Percentiles rank a stretch among this genome's conserved stretches.
These are phyloP conservation scores for Mucor velutinosus DNA, from an alignment of 371 early-diverging fungal species.

Conservation along the genomic window DNA sequence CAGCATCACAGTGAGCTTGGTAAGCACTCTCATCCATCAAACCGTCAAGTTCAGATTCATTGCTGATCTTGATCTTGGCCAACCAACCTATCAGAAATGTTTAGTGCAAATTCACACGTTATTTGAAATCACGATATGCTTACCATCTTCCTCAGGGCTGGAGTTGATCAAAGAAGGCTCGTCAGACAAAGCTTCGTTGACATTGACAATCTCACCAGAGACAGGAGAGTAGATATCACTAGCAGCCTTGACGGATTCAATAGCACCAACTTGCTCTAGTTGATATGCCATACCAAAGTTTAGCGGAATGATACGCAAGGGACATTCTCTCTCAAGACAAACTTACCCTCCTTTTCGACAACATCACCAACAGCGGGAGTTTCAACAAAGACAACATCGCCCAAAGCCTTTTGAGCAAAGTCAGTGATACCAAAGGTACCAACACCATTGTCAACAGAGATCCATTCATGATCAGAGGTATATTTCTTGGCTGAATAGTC, in stretches of 20 bases:
- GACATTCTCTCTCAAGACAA: neutral
- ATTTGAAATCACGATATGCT: slow-evolving; percentile 4
- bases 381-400: slow-evolving; percentile 96
- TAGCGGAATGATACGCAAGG: neutral
- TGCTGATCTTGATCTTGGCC: slow-evolving; percentile 84
- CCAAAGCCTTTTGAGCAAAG: slow-evolving; percentile 89
- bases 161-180: slow-evolving; percentile 82
- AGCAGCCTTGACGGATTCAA: slow-evolving; percentile 97
- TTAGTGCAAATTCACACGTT: slow-evolving; percentile 7
- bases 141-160: slow-evolving; percentile 78
- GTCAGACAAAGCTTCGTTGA: slow-evolving; percentile 66
- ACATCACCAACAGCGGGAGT: slow-evolving; percentile 64
- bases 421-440: slow-evolving; percentile 94
- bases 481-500: slow-evolving; percentile 62
- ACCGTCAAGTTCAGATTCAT: slow-evolving; percentile 66
- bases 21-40: slow-evolving; percentile 81
- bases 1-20: slow-evolving; percentile 49
- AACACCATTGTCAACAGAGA: slow-evolving; percentile 68
- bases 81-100: slow-evolving; percentile 79
- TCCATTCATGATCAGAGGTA: slow-evolving; percentile 95
- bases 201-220: slow-evolving; percentile 79
- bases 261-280: slow-evolving; percentile 77
- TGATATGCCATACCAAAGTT: neutral
- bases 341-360: slow-evolving; percentile 65
- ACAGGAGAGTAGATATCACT: slow-evolving; percentile 92